Conservation (phyloP, 2,329 filamentous ascomycete genomes). For the Colletotrichum sp. region DNA sequence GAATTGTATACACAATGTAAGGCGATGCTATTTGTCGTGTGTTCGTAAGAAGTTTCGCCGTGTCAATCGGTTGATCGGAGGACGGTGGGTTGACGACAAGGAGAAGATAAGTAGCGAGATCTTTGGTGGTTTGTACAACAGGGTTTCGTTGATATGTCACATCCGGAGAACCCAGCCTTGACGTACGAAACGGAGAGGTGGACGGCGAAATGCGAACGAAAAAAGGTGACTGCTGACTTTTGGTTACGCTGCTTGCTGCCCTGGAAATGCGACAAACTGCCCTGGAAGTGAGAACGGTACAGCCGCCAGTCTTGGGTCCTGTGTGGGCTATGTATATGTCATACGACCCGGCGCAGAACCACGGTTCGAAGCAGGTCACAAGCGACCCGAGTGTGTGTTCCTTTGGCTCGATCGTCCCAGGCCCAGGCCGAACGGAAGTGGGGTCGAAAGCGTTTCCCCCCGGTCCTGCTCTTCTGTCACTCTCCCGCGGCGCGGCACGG, state of each 20-base stretch:
- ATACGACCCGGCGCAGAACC: constrained; percentile 4
- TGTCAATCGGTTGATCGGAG: not conserved
- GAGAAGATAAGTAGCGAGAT: not conserved
- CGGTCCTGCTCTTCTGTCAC: not conserved
- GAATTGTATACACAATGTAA: not conserved
- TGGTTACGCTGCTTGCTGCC: not conserved
- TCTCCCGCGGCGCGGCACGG: not conserved
- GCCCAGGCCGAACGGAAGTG: not conserved
- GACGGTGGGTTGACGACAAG: not conserved
- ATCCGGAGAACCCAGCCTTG: not conserved
- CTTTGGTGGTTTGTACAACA: not conserved
- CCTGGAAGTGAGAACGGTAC: not conserved
- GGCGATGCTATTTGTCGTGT: not conserved
- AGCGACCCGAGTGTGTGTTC: not conserved
- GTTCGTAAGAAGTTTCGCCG: not conserved
- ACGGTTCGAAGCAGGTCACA: not conserved
- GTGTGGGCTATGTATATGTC: constrained; percentile 13
- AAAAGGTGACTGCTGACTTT: not conserved
- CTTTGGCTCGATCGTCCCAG: not conserved
- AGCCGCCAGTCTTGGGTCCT: not conserved
- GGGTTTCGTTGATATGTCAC: not conserved
- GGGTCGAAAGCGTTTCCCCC: not conserved
- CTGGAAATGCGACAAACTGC: not conserved
- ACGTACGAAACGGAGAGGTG: not conserved
- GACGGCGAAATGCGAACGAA: not conserved